Base-by-base conservation (phyloP, 2,329 filamentous ascomycete genomes). In the Allantophomopsis cytisporea region DNA sequence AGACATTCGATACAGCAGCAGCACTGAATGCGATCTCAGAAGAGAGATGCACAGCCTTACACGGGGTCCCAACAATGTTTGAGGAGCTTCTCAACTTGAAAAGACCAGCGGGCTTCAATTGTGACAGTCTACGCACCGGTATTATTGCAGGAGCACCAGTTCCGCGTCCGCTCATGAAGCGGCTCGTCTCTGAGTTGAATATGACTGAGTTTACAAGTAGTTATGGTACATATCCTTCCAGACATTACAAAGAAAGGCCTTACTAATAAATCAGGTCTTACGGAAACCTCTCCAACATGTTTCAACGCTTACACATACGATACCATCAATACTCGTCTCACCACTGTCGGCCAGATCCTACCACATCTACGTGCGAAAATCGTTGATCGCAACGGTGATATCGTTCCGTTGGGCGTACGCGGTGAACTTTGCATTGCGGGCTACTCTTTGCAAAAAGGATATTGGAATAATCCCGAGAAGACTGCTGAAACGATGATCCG, bases 81-180 rank as follows among this genome's bases (percentile, higher is more conserved):
- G 41, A 45, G n/a, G 48, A 42, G 12, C 31, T 46, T 1, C 43
- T 58, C 50, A 14, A 58, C 48, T 15, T 49, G 2, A 43, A 43
- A 2, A 31, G 41, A 2, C 40, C 42, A n/a, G 28, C 39, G 2
- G 34, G 17, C 2, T 43, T 39, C 15, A 23, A 35, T 10, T 66
- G 63, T 51, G 63, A 67, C 1, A 63, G 61, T 5, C 65, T 88
- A 14, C 69, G 83, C 28, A 88, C 83, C 0, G 83, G 83, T 7
- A 87, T 86, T 50, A 80, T 87, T 35, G 83, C 83, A 0, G 84
- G 84, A 0, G 80, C 82, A 0, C 82, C 83, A 0, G 83, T 89
- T 2, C 83, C 83, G 2, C 68, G 73, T 2, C 76, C 82, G 42
- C 62, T 89, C 16, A 86, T 89, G 78, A 73, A 83, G 57, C 65